These are phyloP conservation scores for Cucumis hystrix DNA, from an alignment of 306 rosid genomes.

Conservation along the genomic window DNA sequence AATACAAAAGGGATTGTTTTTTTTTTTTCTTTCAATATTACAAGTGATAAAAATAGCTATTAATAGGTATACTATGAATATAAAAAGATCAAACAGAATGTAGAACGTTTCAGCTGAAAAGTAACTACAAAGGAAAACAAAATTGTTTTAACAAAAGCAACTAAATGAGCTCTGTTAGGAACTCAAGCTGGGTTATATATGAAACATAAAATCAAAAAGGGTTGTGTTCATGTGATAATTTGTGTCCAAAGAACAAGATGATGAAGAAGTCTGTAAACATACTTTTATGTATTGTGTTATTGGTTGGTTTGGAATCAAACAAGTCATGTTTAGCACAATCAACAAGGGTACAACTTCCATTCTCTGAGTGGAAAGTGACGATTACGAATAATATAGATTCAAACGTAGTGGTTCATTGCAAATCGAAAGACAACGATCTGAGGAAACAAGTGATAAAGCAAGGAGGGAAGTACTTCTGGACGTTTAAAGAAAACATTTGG, in stretches of 20 bases:
- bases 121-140: background rate
- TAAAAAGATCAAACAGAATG: no score
- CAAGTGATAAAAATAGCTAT: no score
- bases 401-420: background rate
- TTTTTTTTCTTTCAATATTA: no score
- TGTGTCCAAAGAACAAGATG: background rate
- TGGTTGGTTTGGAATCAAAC: background rate
- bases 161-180: background rate
- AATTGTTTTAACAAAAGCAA: no score
- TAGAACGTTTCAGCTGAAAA: background rate
- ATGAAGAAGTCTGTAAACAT: background rate
- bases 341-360: background rate
- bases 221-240: background rate
- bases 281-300: background rate
- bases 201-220: background rate
- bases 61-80: no score
- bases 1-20: no score
- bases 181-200: background rate
- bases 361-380: background rate
- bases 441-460: background rate
- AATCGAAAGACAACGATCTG: background rate
- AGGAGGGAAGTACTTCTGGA: background rate
- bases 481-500: background rate
- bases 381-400: background rate
- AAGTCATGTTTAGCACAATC: background rate